Evolutionary conservation across 768 basidiomycete genomes (phyloP), one percentile per base, ranked within the genome.

Genomic region (Mycena rebaudengoi): DNA sequence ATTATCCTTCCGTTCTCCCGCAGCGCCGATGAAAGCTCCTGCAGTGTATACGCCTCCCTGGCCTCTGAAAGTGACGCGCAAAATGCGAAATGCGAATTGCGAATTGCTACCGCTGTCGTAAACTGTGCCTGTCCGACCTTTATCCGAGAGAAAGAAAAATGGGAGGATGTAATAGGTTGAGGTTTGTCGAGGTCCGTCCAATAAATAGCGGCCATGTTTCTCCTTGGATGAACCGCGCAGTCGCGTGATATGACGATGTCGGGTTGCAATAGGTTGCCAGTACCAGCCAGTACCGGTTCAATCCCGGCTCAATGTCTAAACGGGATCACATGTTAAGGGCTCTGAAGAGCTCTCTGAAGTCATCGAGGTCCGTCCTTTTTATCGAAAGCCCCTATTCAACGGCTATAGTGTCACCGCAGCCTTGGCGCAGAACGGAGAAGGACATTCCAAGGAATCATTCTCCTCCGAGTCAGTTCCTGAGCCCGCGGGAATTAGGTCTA

Each of bases 171-270:
- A 43, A 26, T 13, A 39, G 6, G n/a, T 13, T 6, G 28, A 49
- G n/a, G 16, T 8, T 45, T 53, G 13, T n/a, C n/a, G n/a, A n/a
- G n/a, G n/a, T n/a, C n/a, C 35, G 40, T 54, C 35, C 43, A 14
- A 63, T 50, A 35, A 45, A 54, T 51, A 26, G 7, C n/a, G n/a
- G n/a, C n/a, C n/a, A n/a, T 39, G 53, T 57, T 63, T 63, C 55
- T 63, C 62, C 62, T 55, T 50, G 62, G 45, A 56, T 63, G 48
- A 11, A 37, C 62, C 55, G 54, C 33, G 32, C 32, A 2, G 26
- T 43, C 62, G 46, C 37, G 61, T 62, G 61, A 62, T 62, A 41
- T 50, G 49, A n/a, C n/a, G n/a, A n/a, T 44, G 33, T 20, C 60
- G 51, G 59, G 43, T 26, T 25, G 26, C n/a, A n/a, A 49, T 29